Evolutionary conservation across 169 alveolate genomes (phyloP).

Genomic region (Pseudocohnilembus persalinus): DNA sequence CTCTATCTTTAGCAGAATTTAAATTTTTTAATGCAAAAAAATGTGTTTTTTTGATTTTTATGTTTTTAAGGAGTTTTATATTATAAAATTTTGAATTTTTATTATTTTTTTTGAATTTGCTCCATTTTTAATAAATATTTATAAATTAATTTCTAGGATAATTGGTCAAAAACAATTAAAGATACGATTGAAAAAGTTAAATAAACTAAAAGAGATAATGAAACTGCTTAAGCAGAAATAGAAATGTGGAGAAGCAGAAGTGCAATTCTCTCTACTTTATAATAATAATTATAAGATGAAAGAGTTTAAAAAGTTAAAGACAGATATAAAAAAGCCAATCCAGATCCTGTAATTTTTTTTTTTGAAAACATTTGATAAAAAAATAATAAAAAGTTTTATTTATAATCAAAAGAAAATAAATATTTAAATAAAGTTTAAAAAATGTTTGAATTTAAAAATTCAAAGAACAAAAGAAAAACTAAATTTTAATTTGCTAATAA

Average conservation of each 20-base stretch:
- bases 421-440: too few relatives aligned
- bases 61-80: too few relatives aligned
- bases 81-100: too few relatives aligned
- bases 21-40: too few relatives aligned
- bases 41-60: too few relatives aligned
- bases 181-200: conserved; percentile 23
- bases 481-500: conserved; percentile 4
- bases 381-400: background rate
- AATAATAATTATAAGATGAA: conserved; percentile 5
- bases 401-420: background rate
- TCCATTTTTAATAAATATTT: too few relatives aligned
- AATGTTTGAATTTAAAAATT: background rate
- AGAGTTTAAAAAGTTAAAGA: background rate
- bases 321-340: background rate
- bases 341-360: background rate
- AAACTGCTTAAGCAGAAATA: conserved; percentile 28
- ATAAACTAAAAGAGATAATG: conserved; percentile 5
- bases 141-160: conserved; percentile 11
- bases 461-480: background rate
- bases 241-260: conserved; percentile 20
- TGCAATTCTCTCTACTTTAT: conserved; percentile 10
- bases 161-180: conserved; percentile 21
- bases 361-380: background rate
- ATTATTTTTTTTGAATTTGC: too few relatives aligned
- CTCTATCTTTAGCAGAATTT: too few relatives aligned